Base-by-base conservation (phyloP, 1,284 basidiomycete genomes). In the Ustilago cynodontis region DNA sequence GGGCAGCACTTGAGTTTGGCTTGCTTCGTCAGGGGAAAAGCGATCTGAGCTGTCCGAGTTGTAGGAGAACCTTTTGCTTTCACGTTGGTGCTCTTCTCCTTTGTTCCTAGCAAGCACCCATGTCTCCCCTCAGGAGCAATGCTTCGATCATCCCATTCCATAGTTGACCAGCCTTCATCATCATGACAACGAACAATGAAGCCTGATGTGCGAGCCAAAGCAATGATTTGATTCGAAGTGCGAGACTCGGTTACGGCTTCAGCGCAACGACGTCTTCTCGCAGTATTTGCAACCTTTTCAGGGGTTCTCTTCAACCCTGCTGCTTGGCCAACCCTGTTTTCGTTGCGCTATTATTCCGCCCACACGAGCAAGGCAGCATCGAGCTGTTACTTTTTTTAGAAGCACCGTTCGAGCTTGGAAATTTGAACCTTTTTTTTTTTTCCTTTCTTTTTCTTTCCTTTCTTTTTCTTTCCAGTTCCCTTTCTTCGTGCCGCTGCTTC, bases 371-470 rank as follows among this genome's bases (percentile, higher is more conserved):
- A 33, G 31, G 35, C 14, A 11, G n/a, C 41, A n/a, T n/a, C n/a
- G n/a, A 7, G 41, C n/a, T 45, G 54, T 45, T 56, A 20, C 41
- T 58, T 58, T 58, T 49, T 47, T 33, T 33, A 33, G n/a, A 58
- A 47, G 55, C 55, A 57, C 55, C 9, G 41, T 45, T 43, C 55
- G 22, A 20, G 13, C 16, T 24, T 55, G 14, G 16, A 13, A 33
- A 33, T 33, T 33, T 33, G 6, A 33, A 33, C 31, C 11, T 33
- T 33, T 33, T 11, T 35, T 35, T 53, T 37, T 35, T 53, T 35
- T 13, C 9, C 8, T 55, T 55, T 41, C n/a, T 52, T 52, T 29
- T 31, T 31, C 18, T 52, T 14, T 31, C 18, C 33, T 33, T 52
- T n/a, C n/a, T n/a, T 33, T 14, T 29, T 22, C 11, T 20, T 49